Base-by-base conservation (phyloP, 2,329 filamentous ascomycete genomes). In the Monosporascus sp. region DNA sequence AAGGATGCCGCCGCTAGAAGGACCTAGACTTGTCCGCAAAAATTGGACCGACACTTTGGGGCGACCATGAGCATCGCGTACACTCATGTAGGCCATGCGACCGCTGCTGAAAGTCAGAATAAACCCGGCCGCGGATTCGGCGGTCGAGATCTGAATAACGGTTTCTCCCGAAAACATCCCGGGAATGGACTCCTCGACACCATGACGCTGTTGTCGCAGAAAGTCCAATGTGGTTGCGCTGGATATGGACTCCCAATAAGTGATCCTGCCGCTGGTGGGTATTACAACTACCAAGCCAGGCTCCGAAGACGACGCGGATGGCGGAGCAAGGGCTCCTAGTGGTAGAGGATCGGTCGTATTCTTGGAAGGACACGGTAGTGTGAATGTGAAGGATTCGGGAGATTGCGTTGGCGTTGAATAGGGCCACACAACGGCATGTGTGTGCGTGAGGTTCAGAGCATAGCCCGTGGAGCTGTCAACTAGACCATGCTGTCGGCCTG, bases 161-260 rank as follows among this genome's bases (percentile, higher is more conserved):
- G 79, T 80, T 70, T 99, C 94, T 46, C 89, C 87, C 0, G 87
- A 88, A 51, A 87, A 84, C 72, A 97, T 79, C 56, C 88, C 87
- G 2, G 82, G 78, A 57, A 96, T 84, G 3, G 76, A 75, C 46
- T 89, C 84, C 64, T 95, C 90, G 17, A 96, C 83, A 17, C 89
- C 89, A 59, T 85, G 87, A 59, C 88, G 85, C 64, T 89, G 88
- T 67, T 95, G 88, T 59, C 88, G 87, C 64, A 93, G 89, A 41
- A 95, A 82, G 58, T 89, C 89, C 52, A 95, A 79, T 1, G 90
- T 91, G 40, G 91, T 89, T 9, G 91, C 91, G 69, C 86, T 91
- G 52, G 93, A 91, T 58, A 97, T 89, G 40, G 91, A 95, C 68
- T 97, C 94, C 91, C 94, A 97, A 70, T 94, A 97, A 45, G 90